phyloP scores from a whole-genome alignment of 495 filamentous ascomycete genomes.

The Xylaria scruposa region DNA sequence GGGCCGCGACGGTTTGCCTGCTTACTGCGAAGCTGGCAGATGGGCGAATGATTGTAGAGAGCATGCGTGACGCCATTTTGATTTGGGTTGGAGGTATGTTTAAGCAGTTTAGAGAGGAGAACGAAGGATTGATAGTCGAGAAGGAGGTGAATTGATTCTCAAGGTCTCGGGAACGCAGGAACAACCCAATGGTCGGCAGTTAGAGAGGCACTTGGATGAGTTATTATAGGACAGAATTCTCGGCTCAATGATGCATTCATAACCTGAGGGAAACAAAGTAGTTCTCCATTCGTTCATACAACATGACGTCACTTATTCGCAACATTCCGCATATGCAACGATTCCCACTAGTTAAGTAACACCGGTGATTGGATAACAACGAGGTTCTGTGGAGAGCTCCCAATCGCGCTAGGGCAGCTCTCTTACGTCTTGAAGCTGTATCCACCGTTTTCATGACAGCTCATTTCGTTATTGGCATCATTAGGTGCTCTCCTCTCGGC shows the following conservation, averaged over 20 bases:
- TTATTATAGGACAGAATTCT: background rate
- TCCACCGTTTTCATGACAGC: background rate
- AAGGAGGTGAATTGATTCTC: background rate
- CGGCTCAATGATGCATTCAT: conserved; percentile 6
- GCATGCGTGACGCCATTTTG: conserved; percentile 26
- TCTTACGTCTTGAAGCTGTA: too few relatives aligned
- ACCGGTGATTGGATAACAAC: conserved; percentile 18
- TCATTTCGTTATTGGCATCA: too few relatives aligned
- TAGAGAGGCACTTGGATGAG: background rate
- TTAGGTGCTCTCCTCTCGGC: background rate
- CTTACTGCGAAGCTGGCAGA: conserved; percentile 15
- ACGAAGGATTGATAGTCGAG: too few relatives aligned
- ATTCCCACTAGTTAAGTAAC: background rate
- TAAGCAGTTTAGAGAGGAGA: background rate
- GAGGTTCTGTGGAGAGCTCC: conserved; percentile 21
- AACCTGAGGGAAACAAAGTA: background rate
- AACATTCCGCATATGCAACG: conserved; percentile 9
- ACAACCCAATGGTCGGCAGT: conserved; percentile 5
- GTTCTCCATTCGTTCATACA: background rate
- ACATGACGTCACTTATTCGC: conserved; percentile 27
- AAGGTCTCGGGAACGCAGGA: background rate
- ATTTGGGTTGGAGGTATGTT: conserved; percentile 6
- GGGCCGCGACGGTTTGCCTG: conserved; percentile 21
- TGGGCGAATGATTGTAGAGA: conserved; percentile 21
- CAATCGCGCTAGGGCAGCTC: conserved; percentile 11